Evolutionary conservation across 2,329 filamentous ascomycete species (phyloP).

Genomic region (Alternaria incomplexa): DNA sequence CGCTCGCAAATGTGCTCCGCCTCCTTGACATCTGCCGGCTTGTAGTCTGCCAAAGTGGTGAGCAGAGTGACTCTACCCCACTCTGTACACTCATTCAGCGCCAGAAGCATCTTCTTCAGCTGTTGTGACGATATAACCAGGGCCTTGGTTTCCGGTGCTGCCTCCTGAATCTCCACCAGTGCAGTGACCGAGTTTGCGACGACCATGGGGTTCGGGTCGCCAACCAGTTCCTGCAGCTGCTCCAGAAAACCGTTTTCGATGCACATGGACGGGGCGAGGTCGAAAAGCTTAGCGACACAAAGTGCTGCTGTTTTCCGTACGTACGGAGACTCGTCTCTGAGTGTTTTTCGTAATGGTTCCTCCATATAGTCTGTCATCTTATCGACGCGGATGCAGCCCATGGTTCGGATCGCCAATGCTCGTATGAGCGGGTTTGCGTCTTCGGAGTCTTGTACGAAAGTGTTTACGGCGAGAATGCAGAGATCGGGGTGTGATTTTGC

Average conservation of each 20-base stretch:
- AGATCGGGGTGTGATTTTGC: conserved; percentile 98
- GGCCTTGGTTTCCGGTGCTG: conserved; percentile 87
- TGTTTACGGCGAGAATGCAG: conserved; percentile 98
- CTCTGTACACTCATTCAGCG: conserved; percentile 96
- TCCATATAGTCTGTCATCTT: conserved; percentile 99
- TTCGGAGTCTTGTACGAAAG: conserved; percentile 98
- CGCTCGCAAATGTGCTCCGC: conserved; percentile 98
- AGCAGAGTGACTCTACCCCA: conserved; percentile 97
- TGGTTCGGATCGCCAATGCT: conserved; percentile 93
- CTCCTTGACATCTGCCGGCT: conserved; percentile 86
- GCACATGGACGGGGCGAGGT: conserved; percentile 89
- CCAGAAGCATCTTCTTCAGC: conserved; percentile 94
- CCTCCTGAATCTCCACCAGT: conserved; percentile 87
- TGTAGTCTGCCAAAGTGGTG: conserved; percentile 87
- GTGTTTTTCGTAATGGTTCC: conserved; percentile 91
- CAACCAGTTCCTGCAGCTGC: conserved; percentile 91
- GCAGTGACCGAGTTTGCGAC: conserved; percentile 97
- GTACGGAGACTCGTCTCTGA: conserved; percentile 96
- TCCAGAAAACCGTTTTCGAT: conserved; percentile 97
- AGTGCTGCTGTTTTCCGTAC: conserved; percentile 98
- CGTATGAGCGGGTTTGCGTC: conserved; percentile 95
- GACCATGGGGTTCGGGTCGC: conserved; percentile 98
- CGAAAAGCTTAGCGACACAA: conserved; percentile 97
- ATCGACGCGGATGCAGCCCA: conserved; percentile 97
- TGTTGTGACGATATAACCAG: conserved; percentile 81